Evolutionary conservation across 371 early-diverging fungal species (phyloP).

Genomic region (Coemansia sp.): DNA sequence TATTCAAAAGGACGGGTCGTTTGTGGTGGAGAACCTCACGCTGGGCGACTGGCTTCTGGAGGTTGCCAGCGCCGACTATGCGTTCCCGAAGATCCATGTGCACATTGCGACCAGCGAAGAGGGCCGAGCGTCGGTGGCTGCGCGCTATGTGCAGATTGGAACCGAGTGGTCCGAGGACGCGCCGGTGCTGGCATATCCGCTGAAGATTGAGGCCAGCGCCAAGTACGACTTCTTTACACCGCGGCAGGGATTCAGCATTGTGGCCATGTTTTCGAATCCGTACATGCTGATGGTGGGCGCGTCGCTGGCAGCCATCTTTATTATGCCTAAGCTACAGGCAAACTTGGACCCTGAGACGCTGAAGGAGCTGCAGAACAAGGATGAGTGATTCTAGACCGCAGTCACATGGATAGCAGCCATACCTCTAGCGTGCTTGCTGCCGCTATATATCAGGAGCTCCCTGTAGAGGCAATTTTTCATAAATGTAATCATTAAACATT

Average conservation of each 20-base stretch:
- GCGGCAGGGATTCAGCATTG: constrained; percentile 56
- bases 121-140: constrained; percentile 47
- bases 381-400: neutral
- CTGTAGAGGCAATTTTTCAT: neutral
- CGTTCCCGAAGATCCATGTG: constrained; percentile 55
- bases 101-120: constrained; percentile 41
- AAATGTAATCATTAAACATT: neutral
- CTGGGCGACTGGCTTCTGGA: constrained; percentile 56
- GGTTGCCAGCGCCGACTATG: constrained; percentile 49
- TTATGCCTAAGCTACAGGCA: constrained; percentile 58
- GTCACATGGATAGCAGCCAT: constrained; percentile 8
- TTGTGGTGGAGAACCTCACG: constrained; percentile 52
- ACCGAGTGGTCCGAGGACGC: constrained; percentile 53
- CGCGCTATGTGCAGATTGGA: constrained; percentile 53
- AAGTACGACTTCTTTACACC: constrained; percentile 53
- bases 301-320: constrained; percentile 54
- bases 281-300: constrained; percentile 63
- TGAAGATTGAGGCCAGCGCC: constrained; percentile 50
- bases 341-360: constrained; percentile 53
- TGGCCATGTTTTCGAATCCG: constrained; percentile 57
- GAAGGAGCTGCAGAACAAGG: constrained; percentile 41
- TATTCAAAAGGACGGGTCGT: constrained; percentile 54
- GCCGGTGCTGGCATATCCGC: constrained; percentile 51
- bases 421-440: neutral
- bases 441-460: no score